Evolutionary conservation across 2,329 filamentous ascomycete genomes (phyloP).

Genomic region (Colletotrichum gigasporum): DNA sequence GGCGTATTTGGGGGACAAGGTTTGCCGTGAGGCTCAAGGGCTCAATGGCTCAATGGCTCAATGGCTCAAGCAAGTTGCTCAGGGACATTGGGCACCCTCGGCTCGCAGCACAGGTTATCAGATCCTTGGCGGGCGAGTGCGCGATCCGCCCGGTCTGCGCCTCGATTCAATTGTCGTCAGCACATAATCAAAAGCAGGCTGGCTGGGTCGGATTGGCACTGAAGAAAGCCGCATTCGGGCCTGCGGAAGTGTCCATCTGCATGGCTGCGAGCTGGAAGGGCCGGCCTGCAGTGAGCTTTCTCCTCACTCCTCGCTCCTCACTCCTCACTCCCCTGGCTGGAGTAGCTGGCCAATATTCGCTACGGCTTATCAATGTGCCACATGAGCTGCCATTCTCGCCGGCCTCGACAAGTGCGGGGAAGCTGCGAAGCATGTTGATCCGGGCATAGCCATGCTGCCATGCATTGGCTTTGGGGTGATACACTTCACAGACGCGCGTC

Average conservation of each 20-base stretch:
- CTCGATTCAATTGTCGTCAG: background rate
- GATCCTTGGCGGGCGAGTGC: background rate
- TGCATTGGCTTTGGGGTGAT: slow-evolving; percentile 19
- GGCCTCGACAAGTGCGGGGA: slow-evolving; percentile 17
- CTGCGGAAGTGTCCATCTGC: slow-evolving; percentile 13
- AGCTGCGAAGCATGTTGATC: slow-evolving; percentile 29
- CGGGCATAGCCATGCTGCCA: slow-evolving; percentile 23
- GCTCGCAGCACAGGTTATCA: no score
- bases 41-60: no score
- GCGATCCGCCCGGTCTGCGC: background rate
- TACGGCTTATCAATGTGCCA: slow-evolving; percentile 2
- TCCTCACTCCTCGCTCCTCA: background rate
- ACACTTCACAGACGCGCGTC: slow-evolving; percentile 25
- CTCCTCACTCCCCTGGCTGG: no score
- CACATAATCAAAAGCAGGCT: background rate
- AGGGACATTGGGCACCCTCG: background rate
- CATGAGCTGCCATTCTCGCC: slow-evolving; percentile 6
- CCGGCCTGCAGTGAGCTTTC: slow-evolving; percentile 19
- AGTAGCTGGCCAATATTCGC: background rate
- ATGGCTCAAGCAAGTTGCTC: no score
- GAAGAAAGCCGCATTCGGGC: slow-evolving; percentile 4
- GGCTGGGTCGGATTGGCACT: background rate
- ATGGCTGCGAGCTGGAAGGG: background rate
- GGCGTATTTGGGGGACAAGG: background rate
- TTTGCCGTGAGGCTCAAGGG: slow-evolving; percentile 18